These are phyloP conservation scores for Neurospora sp. DNA, from an alignment of 495 filamentous ascomycete species.

Conservation along the genomic window DNA sequence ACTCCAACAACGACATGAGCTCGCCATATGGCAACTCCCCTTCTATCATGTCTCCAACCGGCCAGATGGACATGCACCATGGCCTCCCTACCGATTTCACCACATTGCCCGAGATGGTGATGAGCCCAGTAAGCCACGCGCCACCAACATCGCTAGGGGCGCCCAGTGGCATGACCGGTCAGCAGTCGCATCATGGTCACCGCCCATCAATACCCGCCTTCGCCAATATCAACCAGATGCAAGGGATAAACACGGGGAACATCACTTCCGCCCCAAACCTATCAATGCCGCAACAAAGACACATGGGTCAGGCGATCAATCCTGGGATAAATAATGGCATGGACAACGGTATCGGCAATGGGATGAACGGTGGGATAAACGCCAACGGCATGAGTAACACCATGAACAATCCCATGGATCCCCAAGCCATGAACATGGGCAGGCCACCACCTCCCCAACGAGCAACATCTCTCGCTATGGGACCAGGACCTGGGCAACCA, in stretches of 20 bases:
- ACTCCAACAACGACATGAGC: conserved; percentile 30
- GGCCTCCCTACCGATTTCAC: conserved; percentile 25
- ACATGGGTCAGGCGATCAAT: conserved; percentile 25
- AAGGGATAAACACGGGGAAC: conserved; percentile 24
- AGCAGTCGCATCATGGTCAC: conserved; percentile 21
- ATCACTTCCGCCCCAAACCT: conserved; percentile 20
- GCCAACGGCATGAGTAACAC: background rate
- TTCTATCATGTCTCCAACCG: conserved; percentile 32
- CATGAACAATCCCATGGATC: conserved; percentile 3
- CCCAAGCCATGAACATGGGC: conserved; percentile 24
- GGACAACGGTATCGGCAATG: conserved; percentile 11
- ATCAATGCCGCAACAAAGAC: conserved; percentile 15
- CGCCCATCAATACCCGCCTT: conserved; percentile 24
- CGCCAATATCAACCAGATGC: conserved; percentile 23
- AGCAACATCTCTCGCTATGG: conserved; percentile 30
- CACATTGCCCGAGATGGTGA: conserved; percentile 35
- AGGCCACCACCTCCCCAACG: conserved; percentile 28
- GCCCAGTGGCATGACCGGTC: conserved; percentile 22
- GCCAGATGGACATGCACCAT: conserved; percentile 24
- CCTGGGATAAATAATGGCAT: conserved; percentile 18
- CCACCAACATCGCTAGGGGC: conserved; percentile 20
- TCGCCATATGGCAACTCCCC: conserved; percentile 37
- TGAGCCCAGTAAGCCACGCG: conserved; percentile 34
- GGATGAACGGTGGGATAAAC: background rate
- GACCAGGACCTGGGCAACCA: background rate